Conservation (phyloP, 1,284 basidiomycete species). For the Ustilago hordei region DNA sequence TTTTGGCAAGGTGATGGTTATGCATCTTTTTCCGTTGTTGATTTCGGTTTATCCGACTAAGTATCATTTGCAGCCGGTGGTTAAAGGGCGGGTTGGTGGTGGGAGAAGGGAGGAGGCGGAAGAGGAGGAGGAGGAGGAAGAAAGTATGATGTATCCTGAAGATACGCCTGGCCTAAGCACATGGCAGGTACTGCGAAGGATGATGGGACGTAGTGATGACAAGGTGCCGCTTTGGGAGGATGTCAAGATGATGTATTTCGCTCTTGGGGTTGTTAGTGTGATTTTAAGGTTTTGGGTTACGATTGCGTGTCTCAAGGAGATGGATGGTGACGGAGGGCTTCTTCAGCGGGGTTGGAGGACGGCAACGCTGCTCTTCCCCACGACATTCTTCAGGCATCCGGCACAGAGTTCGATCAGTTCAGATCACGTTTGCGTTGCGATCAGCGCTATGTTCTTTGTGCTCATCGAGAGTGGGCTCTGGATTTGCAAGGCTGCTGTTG, state of each 20-base stretch:
- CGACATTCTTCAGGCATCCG: conserved; percentile 45
- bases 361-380: conserved; percentile 24
- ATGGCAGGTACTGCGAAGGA: conserved; percentile 9
- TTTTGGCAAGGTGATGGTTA: conserved; percentile 75
- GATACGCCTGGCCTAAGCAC: conserved; percentile 3
- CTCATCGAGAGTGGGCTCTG: conserved; percentile 47
- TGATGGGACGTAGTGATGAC: conserved; percentile 19
- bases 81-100: background rate
- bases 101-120: background rate
- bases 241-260: conserved; percentile 29
- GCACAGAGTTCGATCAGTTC: conserved; percentile 52
- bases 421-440: conserved; percentile 43
- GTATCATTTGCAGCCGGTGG: conserved; percentile 5
- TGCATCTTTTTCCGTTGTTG: conserved; percentile 76
- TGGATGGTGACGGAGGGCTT: background rate
- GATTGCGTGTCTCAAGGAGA: conserved; percentile 14
- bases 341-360: conserved; percentile 17
- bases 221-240: conserved; percentile 15
- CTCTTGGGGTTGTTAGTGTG: conserved; percentile 27
- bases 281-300: conserved; percentile 30
- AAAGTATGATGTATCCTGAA: background rate
- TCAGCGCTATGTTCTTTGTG: conserved; percentile 33
- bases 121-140: background rate
- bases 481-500: conserved; percentile 35
- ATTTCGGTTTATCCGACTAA: conserved; percentile 71